Conservation (phyloP, 1,284 basidiomycete species). For the Sanghuangporus weigelae region DNA sequence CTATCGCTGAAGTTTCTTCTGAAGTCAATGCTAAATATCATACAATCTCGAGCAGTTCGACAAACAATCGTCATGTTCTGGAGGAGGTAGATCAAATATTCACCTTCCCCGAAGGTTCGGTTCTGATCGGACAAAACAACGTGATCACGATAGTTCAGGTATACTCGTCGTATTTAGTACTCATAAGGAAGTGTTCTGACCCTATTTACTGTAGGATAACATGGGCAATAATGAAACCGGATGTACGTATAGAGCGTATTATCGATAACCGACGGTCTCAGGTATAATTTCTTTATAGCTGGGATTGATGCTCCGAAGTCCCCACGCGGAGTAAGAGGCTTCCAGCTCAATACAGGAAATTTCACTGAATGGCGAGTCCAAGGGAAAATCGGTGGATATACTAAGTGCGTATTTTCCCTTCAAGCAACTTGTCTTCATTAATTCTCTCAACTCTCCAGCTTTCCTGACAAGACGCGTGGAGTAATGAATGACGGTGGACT, state of each 20-base stretch:
- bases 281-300: not conserved
- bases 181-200: not conserved
- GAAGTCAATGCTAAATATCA: constrained; percentile 27
- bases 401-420: constrained; percentile 34
- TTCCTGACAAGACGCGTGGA: constrained; percentile 63
- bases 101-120: constrained; percentile 49
- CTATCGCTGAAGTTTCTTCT: constrained; percentile 7
- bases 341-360: constrained; percentile 53
- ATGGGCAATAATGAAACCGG: constrained; percentile 69
- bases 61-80: constrained; percentile 51
- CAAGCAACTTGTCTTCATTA: not conserved
- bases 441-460: constrained; percentile 32
- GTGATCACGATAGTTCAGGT: constrained; percentile 74
- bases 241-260: constrained; percentile 29
- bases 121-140: constrained; percentile 53
- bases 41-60: constrained; percentile 31
- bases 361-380: constrained; percentile 76
- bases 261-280: not conserved
- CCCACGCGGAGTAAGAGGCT: constrained; percentile 75
- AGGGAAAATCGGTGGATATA: constrained; percentile 77
- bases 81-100: constrained; percentile 63
- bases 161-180: constrained; percentile 10
- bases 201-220: constrained; percentile 48
- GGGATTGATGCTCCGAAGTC: constrained; percentile 28
- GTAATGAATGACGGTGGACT: constrained; percentile 78